Evolutionary conservation across 2,329 filamentous ascomycete genomes (phyloP).

Genomic region (Allantophomopsis lycopodina): DNA sequence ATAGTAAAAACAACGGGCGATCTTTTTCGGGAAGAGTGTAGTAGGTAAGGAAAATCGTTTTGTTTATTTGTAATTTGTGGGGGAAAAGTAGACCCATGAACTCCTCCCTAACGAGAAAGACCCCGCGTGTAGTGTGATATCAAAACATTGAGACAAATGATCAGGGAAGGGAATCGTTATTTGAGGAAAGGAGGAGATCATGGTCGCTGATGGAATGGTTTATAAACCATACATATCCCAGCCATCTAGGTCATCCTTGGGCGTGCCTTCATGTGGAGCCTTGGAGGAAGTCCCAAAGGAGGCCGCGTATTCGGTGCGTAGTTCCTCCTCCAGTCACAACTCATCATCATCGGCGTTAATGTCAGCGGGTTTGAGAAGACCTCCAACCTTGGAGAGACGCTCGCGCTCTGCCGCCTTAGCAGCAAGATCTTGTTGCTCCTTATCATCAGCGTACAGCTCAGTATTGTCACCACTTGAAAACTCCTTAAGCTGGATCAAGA

Average conservation of each 20-base stretch:
- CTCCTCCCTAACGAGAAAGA: too few relatives aligned
- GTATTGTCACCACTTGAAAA: slow-evolving; percentile 82
- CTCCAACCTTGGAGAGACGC: slow-evolving; percentile 86
- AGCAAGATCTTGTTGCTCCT: slow-evolving; percentile 80
- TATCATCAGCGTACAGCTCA: slow-evolving; percentile 85
- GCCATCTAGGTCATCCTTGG: slow-evolving; percentile 34
- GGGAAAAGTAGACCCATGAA: too few relatives aligned
- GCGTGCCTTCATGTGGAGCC: slow-evolving; percentile 1
- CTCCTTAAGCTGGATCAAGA: slow-evolving; percentile 93
- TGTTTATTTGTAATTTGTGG: too few relatives aligned
- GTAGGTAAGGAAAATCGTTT: too few relatives aligned
- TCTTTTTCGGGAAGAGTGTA: too few relatives aligned
- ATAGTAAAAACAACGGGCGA: too few relatives aligned
- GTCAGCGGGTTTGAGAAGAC: slow-evolving; percentile 93
- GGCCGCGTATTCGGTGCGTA: slow-evolving; percentile 39
- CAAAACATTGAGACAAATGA: too few relatives aligned
- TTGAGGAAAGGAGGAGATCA: too few relatives aligned
- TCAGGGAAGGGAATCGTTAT: too few relatives aligned
- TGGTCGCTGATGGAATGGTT: slow-evolving; percentile 3
- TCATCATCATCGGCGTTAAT: slow-evolving; percentile 61
- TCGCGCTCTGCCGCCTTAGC: slow-evolving; percentile 82
- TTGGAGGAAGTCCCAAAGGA: slow-evolving; percentile 1
- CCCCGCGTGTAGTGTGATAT: too few relatives aligned
- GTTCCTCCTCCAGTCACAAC: slow-evolving; percentile 67
- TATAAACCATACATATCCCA: slow-evolving; percentile 54